These are phyloP conservation scores for Coniosporium apollinis DNA, from an alignment of 495 filamentous ascomycete genomes.

Conservation along the genomic window DNA sequence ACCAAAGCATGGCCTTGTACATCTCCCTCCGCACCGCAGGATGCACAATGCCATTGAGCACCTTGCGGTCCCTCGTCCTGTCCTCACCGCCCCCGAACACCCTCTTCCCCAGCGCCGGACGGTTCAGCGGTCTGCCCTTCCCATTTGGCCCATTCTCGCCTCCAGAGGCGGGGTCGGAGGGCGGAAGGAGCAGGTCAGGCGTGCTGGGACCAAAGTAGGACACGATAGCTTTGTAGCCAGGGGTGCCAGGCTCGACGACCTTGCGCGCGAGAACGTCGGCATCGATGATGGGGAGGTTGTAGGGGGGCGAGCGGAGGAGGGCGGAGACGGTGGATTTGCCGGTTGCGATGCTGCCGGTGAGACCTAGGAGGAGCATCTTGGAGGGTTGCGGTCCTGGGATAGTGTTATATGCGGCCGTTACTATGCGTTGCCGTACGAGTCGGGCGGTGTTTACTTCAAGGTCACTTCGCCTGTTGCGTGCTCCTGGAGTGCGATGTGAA, in stretches of 20 bases:
- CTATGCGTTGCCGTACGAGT: too few species aligned
- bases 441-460: too few species aligned
- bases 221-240: constrained; percentile 65
- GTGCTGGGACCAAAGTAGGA: constrained; percentile 61
- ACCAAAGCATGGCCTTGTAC: constrained; percentile 43
- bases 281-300: constrained; percentile 86
- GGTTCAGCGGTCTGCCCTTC: constrained; percentile 57
- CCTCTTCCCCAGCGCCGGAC: constrained; percentile 64
- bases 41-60: constrained; percentile 83
- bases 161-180: constrained; percentile 12
- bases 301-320: constrained; percentile 60
- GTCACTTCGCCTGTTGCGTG: too few species aligned
- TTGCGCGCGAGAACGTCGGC: constrained; percentile 80
- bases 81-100: constrained; percentile 65
- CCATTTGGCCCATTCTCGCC: constrained; percentile 25
- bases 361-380: constrained; percentile 80
- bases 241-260: constrained; percentile 79
- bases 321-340: constrained; percentile 92
- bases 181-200: constrained; percentile 60
- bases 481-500: too few species aligned
- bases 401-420: too few species aligned
- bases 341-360: constrained; percentile 94
- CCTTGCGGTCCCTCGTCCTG: constrained; percentile 43
- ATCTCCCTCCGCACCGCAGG: constrained; percentile 68
- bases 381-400: neutral